Conservation (phyloP, 2,329 filamentous ascomycete species). For the Xylaria polymorpha region DNA sequence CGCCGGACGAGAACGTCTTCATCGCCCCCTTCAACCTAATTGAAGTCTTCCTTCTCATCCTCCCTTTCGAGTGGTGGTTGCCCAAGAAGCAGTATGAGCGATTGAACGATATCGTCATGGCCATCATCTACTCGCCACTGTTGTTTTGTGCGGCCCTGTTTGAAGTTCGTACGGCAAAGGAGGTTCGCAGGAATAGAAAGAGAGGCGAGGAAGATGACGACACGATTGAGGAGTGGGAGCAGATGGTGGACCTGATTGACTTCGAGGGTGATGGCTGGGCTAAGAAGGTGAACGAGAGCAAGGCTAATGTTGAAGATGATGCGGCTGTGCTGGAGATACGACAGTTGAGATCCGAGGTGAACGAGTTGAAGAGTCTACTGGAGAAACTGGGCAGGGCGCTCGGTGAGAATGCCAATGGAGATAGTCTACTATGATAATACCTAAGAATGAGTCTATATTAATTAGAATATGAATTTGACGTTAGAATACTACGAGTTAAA, state of each 20-base stretch:
- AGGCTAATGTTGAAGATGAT: conserved; percentile 85
- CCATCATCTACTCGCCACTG: conserved; percentile 83
- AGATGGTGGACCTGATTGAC: conserved; percentile 76
- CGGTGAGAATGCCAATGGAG: conserved; percentile 35
- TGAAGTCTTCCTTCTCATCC: conserved; percentile 81
- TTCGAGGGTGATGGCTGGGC: conserved; percentile 88
- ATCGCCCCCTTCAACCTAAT: conserved; percentile 96
- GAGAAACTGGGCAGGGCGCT: conserved; percentile 43
- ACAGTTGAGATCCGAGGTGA: conserved; percentile 68
- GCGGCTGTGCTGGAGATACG: conserved; percentile 76
- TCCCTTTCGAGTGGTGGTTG: conserved; percentile 97
- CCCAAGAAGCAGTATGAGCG: conserved; percentile 76
- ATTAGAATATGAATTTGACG: not conserved
- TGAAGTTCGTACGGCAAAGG: conserved; percentile 73
- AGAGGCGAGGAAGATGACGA: conserved; percentile 92
- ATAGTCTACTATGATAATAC: conserved; percentile 35
- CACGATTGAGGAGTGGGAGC: conserved; percentile 91
- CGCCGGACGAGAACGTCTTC: conserved; percentile 97
- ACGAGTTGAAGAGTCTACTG: conserved; percentile 65
- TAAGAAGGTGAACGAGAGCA: conserved; percentile 79
- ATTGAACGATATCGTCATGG: conserved; percentile 92
- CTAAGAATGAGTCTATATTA: not conserved
- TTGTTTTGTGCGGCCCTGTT: conserved; percentile 80
- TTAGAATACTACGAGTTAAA: no score
- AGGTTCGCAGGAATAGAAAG: conserved; percentile 77